These are phyloP conservation scores for Pseudisothecium myosuroides DNA, from an alignment of 225 moss, liverwort and hornwort genomes.

Conservation along the genomic window DNA sequence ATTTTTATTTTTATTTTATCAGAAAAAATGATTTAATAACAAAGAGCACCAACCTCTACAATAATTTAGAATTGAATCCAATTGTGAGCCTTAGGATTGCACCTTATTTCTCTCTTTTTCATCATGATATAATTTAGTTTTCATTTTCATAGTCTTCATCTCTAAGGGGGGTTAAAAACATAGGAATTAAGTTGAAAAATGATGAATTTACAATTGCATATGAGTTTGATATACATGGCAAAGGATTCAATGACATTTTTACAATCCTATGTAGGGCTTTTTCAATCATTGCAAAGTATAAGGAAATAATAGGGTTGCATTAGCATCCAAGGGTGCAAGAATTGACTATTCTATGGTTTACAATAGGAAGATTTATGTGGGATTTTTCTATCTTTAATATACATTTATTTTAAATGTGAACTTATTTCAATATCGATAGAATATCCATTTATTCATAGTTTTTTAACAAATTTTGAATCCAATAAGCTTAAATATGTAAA, in stretches of 20 bases:
- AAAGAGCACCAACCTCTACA: fast-evolving
- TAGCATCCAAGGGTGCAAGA: neutral
- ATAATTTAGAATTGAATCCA: neutral
- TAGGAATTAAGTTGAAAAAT: neutral
- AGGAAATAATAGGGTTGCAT: fast-evolving
- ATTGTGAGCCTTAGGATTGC: neutral
- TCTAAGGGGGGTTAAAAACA: neutral
- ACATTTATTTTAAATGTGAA: neutral
- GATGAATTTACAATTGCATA: neutral
- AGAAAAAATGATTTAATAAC: neutral
- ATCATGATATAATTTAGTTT: neutral
- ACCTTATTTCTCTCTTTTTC: neutral
- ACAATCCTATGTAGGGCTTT: neutral
- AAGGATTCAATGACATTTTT: neutral
- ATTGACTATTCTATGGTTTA: neutral
- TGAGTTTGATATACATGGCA: neutral
- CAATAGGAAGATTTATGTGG: neutral
- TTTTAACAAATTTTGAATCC: neutral
- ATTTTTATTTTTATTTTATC: neutral
- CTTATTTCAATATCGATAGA: neutral
- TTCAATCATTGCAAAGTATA: neutral
- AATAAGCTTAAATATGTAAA: neutral
- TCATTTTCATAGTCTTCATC: neutral
- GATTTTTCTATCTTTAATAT: neutral
- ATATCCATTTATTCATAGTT: neutral